A percentile compares a stretch with the other conserved stretches of the same genome.
Evolutionary conservation across 2,329 filamentous ascomycete genomes (phyloP).

Genomic region (Capronia americana): DNA sequence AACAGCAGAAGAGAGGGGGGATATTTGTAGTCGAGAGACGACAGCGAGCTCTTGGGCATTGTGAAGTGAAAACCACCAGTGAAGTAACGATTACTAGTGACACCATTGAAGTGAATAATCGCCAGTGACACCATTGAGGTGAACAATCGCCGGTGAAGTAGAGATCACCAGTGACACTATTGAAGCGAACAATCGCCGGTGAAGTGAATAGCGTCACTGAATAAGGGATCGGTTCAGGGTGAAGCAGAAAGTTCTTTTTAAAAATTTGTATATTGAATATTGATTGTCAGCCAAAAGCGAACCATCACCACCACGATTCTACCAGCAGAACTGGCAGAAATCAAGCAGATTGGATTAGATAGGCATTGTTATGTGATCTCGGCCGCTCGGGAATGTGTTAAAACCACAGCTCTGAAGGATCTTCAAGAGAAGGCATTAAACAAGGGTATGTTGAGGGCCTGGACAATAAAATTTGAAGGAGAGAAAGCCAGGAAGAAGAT

Average conservation of each 20-base stretch:
- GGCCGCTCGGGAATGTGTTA: conserved; percentile 36
- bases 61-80: neutral
- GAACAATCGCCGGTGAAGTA: neutral
- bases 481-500: conserved; percentile 8
- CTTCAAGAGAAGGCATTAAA: conserved; percentile 30
- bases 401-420: conserved; percentile 22
- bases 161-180: neutral
- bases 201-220: neutral
- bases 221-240: neutral
- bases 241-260: conserved; percentile 1
- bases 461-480: conserved; percentile 29
- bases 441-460: conserved; percentile 36
- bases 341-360: conserved; percentile 33
- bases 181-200: neutral
- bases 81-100: neutral
- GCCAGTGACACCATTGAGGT: neutral
- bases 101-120: neutral
- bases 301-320: conserved; percentile 30
- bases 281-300: conserved; percentile 37
- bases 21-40: conserved; percentile 10
- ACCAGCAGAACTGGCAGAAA: conserved; percentile 8
- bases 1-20: neutral
- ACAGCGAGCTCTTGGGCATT: neutral
- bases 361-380: conserved; percentile 28
- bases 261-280: neutral